Evolutionary conservation across 164 flowering plant species (phyloP).

Genomic region (Tinospora cordifolia): DNA sequence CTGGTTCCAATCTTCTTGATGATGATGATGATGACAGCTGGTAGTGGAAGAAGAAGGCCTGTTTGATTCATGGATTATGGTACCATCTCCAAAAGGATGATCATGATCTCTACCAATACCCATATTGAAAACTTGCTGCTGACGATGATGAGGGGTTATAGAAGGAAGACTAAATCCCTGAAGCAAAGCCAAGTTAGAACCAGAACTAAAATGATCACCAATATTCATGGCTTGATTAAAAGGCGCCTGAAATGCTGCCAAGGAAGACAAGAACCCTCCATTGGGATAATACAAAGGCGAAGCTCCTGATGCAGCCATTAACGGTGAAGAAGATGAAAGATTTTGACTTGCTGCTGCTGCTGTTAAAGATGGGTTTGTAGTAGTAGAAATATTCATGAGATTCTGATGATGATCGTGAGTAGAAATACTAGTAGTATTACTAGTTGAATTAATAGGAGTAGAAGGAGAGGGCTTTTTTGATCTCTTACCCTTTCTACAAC

Average conservation of each 20-base stretch:
- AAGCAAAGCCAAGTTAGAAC: slow-evolving; percentile 25
- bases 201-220: slow-evolving; percentile 15
- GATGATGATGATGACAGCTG: slow-evolving; percentile 1
- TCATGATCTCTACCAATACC: slow-evolving; percentile 9
- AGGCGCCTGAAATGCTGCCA: slow-evolving; percentile 23
- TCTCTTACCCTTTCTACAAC: slow-evolving; percentile 39
- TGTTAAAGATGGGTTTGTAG: not conserved
- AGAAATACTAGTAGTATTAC: not conserved
- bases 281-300: slow-evolving; percentile 16
- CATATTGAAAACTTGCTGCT: slow-evolving; percentile 13
- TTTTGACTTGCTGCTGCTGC: slow-evolving; percentile 6
- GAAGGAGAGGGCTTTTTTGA: slow-evolving; percentile 12
- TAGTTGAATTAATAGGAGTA: not conserved
- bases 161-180: slow-evolving; percentile 24
- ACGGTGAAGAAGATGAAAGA: not conserved
- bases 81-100: slow-evolving; percentile 5
- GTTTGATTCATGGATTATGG: slow-evolving; percentile 10
- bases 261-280: slow-evolving; percentile 30
- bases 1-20: not conserved
- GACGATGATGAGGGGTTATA: slow-evolving; percentile 13
- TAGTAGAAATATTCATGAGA: not conserved
- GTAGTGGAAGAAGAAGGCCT: slow-evolving; percentile 7
- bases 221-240: slow-evolving; percentile 19
- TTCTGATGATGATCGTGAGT: slow-evolving; percentile 6
- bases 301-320: not conserved